Conservation (phyloP, 2,329 filamentous ascomycete species). For the Aspergillus udagawae region DNA sequence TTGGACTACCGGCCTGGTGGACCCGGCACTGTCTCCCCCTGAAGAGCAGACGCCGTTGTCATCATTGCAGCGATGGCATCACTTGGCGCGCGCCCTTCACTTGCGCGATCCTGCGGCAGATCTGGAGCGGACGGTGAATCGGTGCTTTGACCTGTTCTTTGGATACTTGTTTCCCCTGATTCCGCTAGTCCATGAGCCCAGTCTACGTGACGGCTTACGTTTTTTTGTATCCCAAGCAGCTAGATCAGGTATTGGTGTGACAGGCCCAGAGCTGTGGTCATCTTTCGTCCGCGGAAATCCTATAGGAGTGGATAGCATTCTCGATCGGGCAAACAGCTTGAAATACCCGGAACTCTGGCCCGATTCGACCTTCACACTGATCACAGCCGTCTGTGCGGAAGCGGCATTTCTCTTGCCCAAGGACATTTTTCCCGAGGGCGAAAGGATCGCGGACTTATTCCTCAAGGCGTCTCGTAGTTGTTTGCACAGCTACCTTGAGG, state of each 20-base stretch:
- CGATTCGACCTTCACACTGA: slow-evolving; percentile 39
- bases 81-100: slow-evolving; percentile 1
- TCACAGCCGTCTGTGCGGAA: slow-evolving; percentile 45
- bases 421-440: slow-evolving; percentile 39
- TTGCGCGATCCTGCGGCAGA: background rate
- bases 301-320: background rate
- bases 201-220: slow-evolving; percentile 34
- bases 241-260: background rate
- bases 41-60: background rate
- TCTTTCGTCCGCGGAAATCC: background rate
- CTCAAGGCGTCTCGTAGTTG: slow-evolving; percentile 39
- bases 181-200: slow-evolving; percentile 42
- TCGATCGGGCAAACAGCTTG: slow-evolving; percentile 6
- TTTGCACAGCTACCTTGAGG: slow-evolving; percentile 39
- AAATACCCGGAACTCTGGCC: slow-evolving; percentile 28
- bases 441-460: slow-evolving; percentile 36
- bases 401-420: slow-evolving; percentile 40
- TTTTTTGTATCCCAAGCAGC: slow-evolving; percentile 23
- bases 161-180: slow-evolving; percentile 44
- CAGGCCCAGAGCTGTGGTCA: background rate
- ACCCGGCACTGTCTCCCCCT: background rate
- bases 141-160: slow-evolving; percentile 41
- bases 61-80: background rate
- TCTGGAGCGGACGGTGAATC: slow-evolving; percentile 12
- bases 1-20: slow-evolving; percentile 4